Evolutionary conservation across 441 rosid genomes (phyloP), one percentile per base, ranked within the genome.

Genomic region (Erodium trifolium): DNA sequence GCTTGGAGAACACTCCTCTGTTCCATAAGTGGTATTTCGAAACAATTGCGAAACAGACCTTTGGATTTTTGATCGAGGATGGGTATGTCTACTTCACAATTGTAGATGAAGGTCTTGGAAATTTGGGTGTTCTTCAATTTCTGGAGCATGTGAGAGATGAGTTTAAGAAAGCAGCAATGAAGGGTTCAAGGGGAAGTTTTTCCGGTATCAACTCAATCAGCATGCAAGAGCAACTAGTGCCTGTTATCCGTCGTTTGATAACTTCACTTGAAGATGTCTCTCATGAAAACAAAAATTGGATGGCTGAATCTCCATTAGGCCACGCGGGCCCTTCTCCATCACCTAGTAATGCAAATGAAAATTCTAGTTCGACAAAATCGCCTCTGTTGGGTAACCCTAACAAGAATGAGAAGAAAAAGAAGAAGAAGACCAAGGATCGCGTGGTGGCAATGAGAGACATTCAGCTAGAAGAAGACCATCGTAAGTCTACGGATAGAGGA

Each of bases 21-120:
- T 91, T 84, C 75, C 97, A 91, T 80, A 87, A 72, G 23, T 87
- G 93, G 96, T 91, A 91, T 75, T 86, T 85, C 70, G 96, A 91
- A 86, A 89, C 96, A 4, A 49, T 77, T 1, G 66, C 79, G 31
- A 83, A 78, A 72, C 86, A 66, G 73, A 88, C 85, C 27, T 88
- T 80, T 4, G 92, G 91, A 3, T 91, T 88, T 78, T 75, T 91
- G 75, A 77, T 89, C 0, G 93, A 89, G 75, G 96, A 88, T 69
- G 89, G 87, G 70, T 82, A 71, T 67, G 81, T 87, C 43, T 88
- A 84, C 77, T 89, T 91, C 63, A 70, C 83, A n/a, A 84, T 91
- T 70, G 90, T 81, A 62, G 88, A 83, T 29, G 82, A 83, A 45
- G 85, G 82, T 59, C 77, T 86, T 29, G 81, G 81, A 72, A 88